Evolutionary conservation across 2,329 filamentous ascomycete genomes (phyloP).

Genomic region (Verticillium zaregamsianum): DNA sequence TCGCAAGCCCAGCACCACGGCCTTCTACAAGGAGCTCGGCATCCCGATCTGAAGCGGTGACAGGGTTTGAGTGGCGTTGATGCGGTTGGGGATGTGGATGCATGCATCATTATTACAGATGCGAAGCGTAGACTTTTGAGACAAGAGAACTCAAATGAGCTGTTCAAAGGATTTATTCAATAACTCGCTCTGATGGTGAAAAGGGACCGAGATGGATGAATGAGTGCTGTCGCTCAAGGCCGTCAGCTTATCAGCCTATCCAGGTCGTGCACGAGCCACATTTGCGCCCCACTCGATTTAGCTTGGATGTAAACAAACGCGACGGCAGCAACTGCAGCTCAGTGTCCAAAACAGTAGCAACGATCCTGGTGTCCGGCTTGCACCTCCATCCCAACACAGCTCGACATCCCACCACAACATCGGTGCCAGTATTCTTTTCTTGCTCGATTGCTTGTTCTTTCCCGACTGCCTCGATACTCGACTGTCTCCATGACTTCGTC

Average conservation of each 20-base stretch:
- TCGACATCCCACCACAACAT: constrained; percentile 1
- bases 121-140: background rate
- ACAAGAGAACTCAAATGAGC: background rate
- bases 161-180: background rate
- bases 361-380: constrained; percentile 4
- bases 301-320: constrained; percentile 16
- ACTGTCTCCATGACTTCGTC: background rate
- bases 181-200: background rate
- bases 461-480: background rate
- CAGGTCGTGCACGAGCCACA: background rate
- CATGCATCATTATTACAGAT: background rate
- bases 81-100: background rate
- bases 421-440: constrained; percentile 1
- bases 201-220: too few species aligned
- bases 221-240: background rate
- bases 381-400: background rate
- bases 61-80: background rate
- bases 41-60: constrained; percentile 10
- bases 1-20: constrained; percentile 69
- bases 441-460: background rate
- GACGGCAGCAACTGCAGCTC: constrained; percentile 5
- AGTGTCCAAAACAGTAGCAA: constrained; percentile 3
- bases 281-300: constrained; percentile 3
- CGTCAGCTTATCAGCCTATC: background rate
- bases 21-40: constrained; percentile 77